Evolutionary conservation across 2,329 filamentous ascomycete species (phyloP).

Genomic region (Calonectria multiphialidica): DNA sequence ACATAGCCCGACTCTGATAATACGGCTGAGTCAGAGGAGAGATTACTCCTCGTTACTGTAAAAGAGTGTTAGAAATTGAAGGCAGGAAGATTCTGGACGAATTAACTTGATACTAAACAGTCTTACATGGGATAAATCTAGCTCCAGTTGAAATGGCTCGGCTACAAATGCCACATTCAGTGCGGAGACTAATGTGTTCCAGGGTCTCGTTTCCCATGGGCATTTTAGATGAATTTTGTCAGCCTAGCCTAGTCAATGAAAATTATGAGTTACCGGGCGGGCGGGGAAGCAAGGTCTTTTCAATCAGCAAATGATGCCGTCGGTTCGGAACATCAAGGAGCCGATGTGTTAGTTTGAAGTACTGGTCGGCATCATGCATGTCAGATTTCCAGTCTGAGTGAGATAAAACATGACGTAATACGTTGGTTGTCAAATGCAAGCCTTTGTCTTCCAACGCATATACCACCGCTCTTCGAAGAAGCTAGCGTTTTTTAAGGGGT

Average conservation of each 20-base stretch:
- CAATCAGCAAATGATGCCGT: neutral
- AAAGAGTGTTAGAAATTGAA: neutral
- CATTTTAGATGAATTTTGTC: neutral
- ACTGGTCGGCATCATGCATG: too few relatives aligned
- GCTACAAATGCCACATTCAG: slow-evolving; percentile 10
- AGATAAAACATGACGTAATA: too few relatives aligned
- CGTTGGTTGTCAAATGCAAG: too few relatives aligned
- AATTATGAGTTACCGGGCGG: neutral
- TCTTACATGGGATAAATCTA: neutral
- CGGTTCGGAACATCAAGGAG: slow-evolving; percentile 7
- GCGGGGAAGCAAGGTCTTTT: neutral
- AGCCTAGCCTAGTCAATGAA: neutral
- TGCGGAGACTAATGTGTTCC: neutral
- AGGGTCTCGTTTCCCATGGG: neutral
- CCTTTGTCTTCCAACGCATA: too few relatives aligned
- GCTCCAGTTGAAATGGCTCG: neutral
- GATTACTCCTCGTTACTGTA: neutral
- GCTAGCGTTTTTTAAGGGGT: too few relatives aligned
- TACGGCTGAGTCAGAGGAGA: neutral
- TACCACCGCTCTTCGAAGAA: too few relatives aligned
- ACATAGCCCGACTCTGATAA: neutral
- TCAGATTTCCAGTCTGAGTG: too few relatives aligned
- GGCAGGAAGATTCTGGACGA: too few relatives aligned
- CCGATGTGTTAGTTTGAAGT: neutral
- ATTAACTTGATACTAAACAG: too few relatives aligned